Percentiles rank a stretch among this genome's conserved stretches.
These are phyloP conservation scores for Arthrobotrys conoides DNA, from an alignment of 2,329 filamentous ascomycete genomes.

Conservation along the genomic window DNA sequence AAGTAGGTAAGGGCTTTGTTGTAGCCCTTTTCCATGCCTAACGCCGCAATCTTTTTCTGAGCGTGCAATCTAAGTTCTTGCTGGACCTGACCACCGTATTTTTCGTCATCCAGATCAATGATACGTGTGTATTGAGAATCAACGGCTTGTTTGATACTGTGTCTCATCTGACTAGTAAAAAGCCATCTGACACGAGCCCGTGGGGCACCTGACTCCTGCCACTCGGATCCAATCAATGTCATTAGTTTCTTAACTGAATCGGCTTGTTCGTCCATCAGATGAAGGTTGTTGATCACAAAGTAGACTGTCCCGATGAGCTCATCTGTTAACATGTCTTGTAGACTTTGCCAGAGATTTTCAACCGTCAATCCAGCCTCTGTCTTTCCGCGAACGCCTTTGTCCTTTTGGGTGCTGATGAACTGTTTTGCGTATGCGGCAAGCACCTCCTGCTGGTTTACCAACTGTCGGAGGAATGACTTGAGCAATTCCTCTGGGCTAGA, in stretches of 20 bases:
- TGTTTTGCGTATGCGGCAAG: slow-evolving; percentile 67
- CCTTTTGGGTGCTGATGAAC: slow-evolving; percentile 65
- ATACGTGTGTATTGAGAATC: slow-evolving; percentile 65
- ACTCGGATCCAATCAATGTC: slow-evolving; percentile 65
- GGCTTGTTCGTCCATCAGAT: slow-evolving; percentile 66
- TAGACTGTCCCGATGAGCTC: slow-evolving; percentile 67
- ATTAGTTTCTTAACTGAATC: slow-evolving; percentile 67
- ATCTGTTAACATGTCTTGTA: slow-evolving; percentile 68
- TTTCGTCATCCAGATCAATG: slow-evolving; percentile 67
- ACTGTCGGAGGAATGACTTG: slow-evolving; percentile 67
- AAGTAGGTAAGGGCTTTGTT: slow-evolving; percentile 69
- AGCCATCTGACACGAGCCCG: slow-evolving; percentile 67
- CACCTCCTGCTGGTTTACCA: slow-evolving; percentile 64
- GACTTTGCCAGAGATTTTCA: slow-evolving; percentile 68
- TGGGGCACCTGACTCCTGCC: slow-evolving; percentile 63
- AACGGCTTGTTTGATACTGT: slow-evolving; percentile 66
- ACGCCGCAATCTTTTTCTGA: slow-evolving; percentile 66
- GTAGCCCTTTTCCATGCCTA: slow-evolving; percentile 67
- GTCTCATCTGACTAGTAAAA: slow-evolving; percentile 67
- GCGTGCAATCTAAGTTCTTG: slow-evolving; percentile 66
- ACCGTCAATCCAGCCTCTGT: slow-evolving; percentile 66
- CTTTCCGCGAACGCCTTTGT: slow-evolving; percentile 63
- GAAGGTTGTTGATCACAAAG: slow-evolving; percentile 68
- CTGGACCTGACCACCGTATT: slow-evolving; percentile 67
- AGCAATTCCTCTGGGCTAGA: slow-evolving; percentile 68